Evolutionary conservation across 148 eudicot species (phyloP), one percentile per base, ranked within the genome.

Genomic region (Suaeda aralocaspica): DNA sequence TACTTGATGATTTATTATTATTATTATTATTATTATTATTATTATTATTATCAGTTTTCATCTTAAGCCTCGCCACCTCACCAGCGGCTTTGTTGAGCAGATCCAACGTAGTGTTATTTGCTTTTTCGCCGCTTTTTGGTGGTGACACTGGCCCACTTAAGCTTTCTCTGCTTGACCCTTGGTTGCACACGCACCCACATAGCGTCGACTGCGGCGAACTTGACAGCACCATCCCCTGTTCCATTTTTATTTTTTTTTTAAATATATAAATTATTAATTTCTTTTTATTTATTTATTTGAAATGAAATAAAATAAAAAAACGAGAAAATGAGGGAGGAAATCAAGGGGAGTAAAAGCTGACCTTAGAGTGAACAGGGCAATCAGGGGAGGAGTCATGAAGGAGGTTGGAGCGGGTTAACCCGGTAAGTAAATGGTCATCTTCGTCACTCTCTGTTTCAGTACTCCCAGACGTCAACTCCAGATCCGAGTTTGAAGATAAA

Each of bases 161-260:
- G 56, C 89, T 85, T 26, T 81, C 84, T 6, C 77, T 67, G 81
- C 87, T 81, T 0, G 87, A 87, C 9, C 78, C 78, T 0, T 77
- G 83, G 15, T 75, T 74, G 21, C 74, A 41, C 9, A 68, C 72
- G 22, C 68, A 77, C 30, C 76, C 74, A 24, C 72, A 84, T 0
- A 88, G 78, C 3, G 93, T 88, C 9, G 96, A 91, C 76, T 88
- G 87, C 0, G 96, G 93, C 41, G 93, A 91, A 3, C 81, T 80
- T 0, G 88, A 79, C 42, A 87, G 25, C 46, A 50, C 68, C 69
- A 59, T 65, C 1, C 76, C 64, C 85, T 82, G 56, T 16, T n/a
- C 7, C 22, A 49, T 49, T 19, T 4, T 16, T n/a, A 49, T 49
- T 21, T 30, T 30, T 21, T 3, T 5, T 16, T 13, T 15, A 21